Evolutionary conservation across 345 rosid species (phyloP).

Genomic region (Ailanthus altissimus): DNA sequence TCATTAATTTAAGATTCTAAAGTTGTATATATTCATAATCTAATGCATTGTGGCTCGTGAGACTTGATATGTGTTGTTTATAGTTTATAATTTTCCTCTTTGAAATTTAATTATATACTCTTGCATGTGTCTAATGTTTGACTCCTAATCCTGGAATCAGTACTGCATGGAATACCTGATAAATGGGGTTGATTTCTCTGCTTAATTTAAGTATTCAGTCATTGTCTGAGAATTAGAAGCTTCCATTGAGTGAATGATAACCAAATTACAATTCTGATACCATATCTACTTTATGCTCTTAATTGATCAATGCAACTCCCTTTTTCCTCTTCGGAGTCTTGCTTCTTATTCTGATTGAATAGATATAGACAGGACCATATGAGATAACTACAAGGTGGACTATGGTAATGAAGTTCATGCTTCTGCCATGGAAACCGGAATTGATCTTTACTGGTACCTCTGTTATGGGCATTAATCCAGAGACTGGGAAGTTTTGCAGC

Average conservation of each 20-base stretch:
- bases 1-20: neutral
- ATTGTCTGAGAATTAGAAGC: neutral
- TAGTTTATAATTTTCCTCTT: neutral
- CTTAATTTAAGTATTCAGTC: neutral
- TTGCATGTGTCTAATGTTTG: neutral
- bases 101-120: neutral
- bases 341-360: slow-evolving; percentile 32
- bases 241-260: neutral
- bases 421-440: slow-evolving; percentile 83
- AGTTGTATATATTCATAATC: neutral
- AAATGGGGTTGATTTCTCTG: neutral
- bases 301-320: neutral
- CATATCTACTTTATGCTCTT: neutral
- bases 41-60: neutral
- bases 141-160: neutral
- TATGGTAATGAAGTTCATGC: slow-evolving; percentile 78
- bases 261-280: neutral
- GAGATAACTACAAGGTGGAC: slow-evolving; percentile 95
- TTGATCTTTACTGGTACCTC: slow-evolving; percentile 79
- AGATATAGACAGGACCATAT: slow-evolving; percentile 82
- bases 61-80: neutral
- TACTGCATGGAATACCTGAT: neutral
- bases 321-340: neutral
- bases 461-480: slow-evolving; percentile 78
- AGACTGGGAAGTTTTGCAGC: slow-evolving; percentile 71